Evolutionary conservation across 495 filamentous ascomycete species (phyloP), one percentile per base, ranked within the genome.

Genomic region (Aspergillus hancockii): DNA sequence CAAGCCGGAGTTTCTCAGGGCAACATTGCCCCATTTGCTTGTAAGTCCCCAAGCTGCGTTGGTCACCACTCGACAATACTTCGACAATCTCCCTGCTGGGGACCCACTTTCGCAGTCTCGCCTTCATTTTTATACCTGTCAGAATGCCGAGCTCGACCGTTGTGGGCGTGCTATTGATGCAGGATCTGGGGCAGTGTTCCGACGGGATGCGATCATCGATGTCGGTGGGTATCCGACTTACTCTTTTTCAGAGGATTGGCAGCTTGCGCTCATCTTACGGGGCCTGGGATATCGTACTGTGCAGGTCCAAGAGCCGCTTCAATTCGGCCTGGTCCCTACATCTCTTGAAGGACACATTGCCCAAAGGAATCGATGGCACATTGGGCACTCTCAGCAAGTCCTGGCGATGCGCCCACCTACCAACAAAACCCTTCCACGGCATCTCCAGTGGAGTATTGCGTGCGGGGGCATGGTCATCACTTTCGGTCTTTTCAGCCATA

Each of bases 291-390:
- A 77, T 62, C 68, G 69, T 21, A 80, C 71, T 7, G 69, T 79
- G 7, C 79, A 77, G 51, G 67, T 82, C 3, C 75, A 78, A 28
- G 82, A 84, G 50, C 63, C 70, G 14, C 55, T 84, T 14, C 82
- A 85, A 61, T 81, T 70, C 21, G 82, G 82, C 0, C 72, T 75
- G 0, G 79, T 81, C n/a, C 81, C 81, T 1, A 71, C 76, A 14
- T 75, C 77, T 9, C 68, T 81, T 18, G 65, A 67, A 16, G 76
- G 75, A 0, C 79, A 83, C 56, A 64, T 83, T n/a, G 75, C 77
- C 28, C 81, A 85, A 63, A 62, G 78, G 14, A 79, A 74, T 34
- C 68, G 80, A 22, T 62, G 60, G 62, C 57, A 72, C 51, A 72
- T 77, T 18, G 74, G 74, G 3, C 71, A 74, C 25, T 62, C 72